Evolutionary conservation across 2,329 filamentous ascomycete species (phyloP).

Genomic region (Apiospora kogelbergensis): DNA sequence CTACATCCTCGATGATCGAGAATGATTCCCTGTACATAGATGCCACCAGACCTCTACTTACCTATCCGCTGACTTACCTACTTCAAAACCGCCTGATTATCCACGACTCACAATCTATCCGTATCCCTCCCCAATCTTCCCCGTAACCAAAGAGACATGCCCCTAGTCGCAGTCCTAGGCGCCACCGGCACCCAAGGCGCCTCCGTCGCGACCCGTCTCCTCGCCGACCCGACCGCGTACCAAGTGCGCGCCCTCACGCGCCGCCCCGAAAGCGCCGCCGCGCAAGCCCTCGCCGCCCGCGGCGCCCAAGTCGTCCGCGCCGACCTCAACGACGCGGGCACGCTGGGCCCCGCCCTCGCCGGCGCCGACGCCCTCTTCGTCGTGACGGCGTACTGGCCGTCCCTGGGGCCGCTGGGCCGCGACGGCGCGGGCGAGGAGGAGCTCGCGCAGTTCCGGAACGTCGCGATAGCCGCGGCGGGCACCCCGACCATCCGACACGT

Average conservation of each 20-base stretch:
- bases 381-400: conserved; percentile 30
- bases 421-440: conserved; percentile 19
- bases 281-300: conserved; percentile 16
- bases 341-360: conserved; percentile 22
- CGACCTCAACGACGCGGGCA: conserved; percentile 19
- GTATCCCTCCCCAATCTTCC: too few relatives aligned
- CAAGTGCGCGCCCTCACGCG: conserved; percentile 27
- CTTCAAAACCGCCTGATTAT: background rate
- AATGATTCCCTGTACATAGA: background rate
- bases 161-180: conserved; percentile 10
- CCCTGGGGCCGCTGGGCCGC: conserved; percentile 13
- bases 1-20: background rate
- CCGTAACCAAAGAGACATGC: background rate
- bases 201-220: conserved; percentile 19
- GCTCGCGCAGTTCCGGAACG: conserved; percentile 20
- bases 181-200: conserved; percentile 20
- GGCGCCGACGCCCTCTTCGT: conserved; percentile 28
- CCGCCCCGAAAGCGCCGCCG: conserved; percentile 18
- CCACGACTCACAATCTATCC: too few relatives aligned
- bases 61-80: background rate
- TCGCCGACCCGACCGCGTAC: conserved; percentile 19
- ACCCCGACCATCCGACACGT: conserved; percentile 19
- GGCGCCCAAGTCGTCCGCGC: conserved; percentile 25
- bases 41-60: background rate
- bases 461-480: conserved; percentile 20